A percentile compares a stretch with the other conserved stretches of the same genome.
Evolutionary conservation across 805 yeast genomes (phyloP).

Genomic region (Candida xyloterini): DNA sequence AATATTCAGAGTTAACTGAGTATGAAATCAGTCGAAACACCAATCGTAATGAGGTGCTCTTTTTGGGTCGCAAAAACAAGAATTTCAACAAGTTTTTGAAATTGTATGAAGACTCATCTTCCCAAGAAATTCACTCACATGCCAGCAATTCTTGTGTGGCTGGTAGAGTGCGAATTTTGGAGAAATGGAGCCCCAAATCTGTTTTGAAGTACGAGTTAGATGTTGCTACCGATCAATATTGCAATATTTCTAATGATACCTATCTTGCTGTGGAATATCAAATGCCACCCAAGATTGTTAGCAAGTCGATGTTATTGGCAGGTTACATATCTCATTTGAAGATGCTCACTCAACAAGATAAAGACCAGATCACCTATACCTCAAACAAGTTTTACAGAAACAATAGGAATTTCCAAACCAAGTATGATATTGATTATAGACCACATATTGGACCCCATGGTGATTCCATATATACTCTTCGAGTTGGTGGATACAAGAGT

Average conservation of each 20-base stretch:
- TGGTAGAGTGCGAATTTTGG: constrained; percentile 46
- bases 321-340: constrained; percentile 67
- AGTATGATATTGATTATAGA: constrained; percentile 32
- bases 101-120: constrained; percentile 39
- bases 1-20: constrained; percentile 61
- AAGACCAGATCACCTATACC: constrained; percentile 55
- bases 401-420: constrained; percentile 26
- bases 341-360: constrained; percentile 67
- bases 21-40: constrained; percentile 71
- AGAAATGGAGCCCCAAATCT: constrained; percentile 36
- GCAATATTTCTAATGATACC: constrained; percentile 37
- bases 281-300: constrained; percentile 56
- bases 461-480: constrained; percentile 40
- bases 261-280: constrained; percentile 49
- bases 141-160: constrained; percentile 54
- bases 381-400: constrained; percentile 34
- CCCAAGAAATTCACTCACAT: constrained; percentile 39
- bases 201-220: constrained; percentile 45
- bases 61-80: constrained; percentile 63
- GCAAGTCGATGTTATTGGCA: constrained; percentile 80
- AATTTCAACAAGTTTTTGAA: constrained; percentile 39
- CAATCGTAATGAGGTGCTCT: constrained; percentile 64
- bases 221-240: constrained; percentile 32
- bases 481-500: constrained; percentile 51
- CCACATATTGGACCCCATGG: constrained; percentile 52